Evolutionary conservation across 495 filamentous ascomycete genomes (phyloP), one percentile per base, ranked within the genome.

Genomic region (Recurvomyces mirabilis): DNA sequence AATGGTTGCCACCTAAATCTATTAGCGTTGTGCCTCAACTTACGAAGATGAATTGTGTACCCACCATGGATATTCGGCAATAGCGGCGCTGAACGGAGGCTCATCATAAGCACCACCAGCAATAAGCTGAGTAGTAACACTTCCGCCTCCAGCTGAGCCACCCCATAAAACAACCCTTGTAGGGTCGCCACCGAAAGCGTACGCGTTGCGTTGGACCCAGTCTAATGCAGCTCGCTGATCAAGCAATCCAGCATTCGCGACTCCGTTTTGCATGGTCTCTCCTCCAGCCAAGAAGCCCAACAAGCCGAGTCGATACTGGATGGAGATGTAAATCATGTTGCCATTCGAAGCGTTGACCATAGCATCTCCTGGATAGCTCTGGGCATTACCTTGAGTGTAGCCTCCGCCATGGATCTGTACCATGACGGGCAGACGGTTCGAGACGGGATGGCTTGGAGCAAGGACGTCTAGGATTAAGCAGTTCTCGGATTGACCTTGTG

Each of bases 151-250:
- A 21, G 60, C 61, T 19, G 46, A 53, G 20, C 58, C 60, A 3
- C 61, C 61, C 39, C 35, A 56, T 31, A 64, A 55, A 6, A 57
- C 60, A 2, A 64, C 61, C 15, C 46, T 41, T 11, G 39, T 3
- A 5, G 53, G 53, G 34, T 56, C 43, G 18, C 43, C 43, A 40
- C 43, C 43, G 43, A 43, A 43, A 12, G 46, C 38, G 17, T 23
- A 21, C 2, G 37, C 29, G 20, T 49, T 48, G 7, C 49, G 26
- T 30, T 62, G 60, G 4, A 63, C 56, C 62, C 62, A 65, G 20
- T 61, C 49, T 12, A 65, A 45, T 14, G 60, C 60, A 24, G 46
- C 28, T 34, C 61, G 52, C 56, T 63, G 61, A 42, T 65, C 62
- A 13, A 65, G 46, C 31, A 64, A 38, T 10, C 60, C 61, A 28